Evolutionary conservation across 2,329 filamentous ascomycete species (phyloP).

Genomic region (Ilyonectria sp.): DNA sequence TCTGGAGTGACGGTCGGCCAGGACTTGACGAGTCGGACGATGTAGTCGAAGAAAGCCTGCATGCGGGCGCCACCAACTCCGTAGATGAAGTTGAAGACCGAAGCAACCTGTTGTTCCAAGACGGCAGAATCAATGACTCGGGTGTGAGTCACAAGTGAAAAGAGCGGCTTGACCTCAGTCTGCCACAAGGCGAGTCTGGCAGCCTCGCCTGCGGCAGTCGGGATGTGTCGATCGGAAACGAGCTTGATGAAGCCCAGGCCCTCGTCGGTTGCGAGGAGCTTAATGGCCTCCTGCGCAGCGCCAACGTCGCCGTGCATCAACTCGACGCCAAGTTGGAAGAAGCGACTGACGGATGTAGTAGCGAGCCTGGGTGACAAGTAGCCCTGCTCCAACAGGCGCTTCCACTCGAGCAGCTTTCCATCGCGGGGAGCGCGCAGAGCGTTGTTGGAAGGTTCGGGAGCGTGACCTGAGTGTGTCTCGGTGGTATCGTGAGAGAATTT

Average conservation of each 20-base stretch:
- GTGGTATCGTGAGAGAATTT: neutral
- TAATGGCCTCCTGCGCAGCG: slow-evolving; percentile 39
- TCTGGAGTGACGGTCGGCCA: slow-evolving; percentile 25
- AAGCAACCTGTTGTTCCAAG: slow-evolving; percentile 56
- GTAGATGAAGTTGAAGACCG: slow-evolving; percentile 53
- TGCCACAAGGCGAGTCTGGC: neutral
- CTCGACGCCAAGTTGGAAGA: slow-evolving; percentile 39
- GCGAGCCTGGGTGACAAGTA: neutral
- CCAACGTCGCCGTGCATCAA: slow-evolving; percentile 42
- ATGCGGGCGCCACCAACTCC: slow-evolving; percentile 54
- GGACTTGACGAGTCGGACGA: slow-evolving; percentile 42
- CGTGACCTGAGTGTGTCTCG: neutral
- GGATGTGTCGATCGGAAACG: slow-evolving; percentile 45
- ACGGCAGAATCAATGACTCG: slow-evolving; percentile 55
- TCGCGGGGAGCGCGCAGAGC: slow-evolving; percentile 12
- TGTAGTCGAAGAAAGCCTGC: slow-evolving; percentile 51
- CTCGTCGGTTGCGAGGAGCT: slow-evolving; percentile 45
- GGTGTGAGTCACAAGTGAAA: slow-evolving; percentile 54
- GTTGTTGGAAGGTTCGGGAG: neutral
- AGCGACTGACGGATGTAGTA: slow-evolving; percentile 17
- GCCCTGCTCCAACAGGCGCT: slow-evolving; percentile 30
- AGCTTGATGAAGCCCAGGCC: slow-evolving; percentile 49
- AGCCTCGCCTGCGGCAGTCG: slow-evolving; percentile 39
- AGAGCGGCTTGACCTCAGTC: slow-evolving; percentile 46
- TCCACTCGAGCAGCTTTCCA: slow-evolving; percentile 41